Evolutionary conservation across 768 basidiomycete genomes (phyloP).

Genomic region (Panaeolus papilionaceus): DNA sequence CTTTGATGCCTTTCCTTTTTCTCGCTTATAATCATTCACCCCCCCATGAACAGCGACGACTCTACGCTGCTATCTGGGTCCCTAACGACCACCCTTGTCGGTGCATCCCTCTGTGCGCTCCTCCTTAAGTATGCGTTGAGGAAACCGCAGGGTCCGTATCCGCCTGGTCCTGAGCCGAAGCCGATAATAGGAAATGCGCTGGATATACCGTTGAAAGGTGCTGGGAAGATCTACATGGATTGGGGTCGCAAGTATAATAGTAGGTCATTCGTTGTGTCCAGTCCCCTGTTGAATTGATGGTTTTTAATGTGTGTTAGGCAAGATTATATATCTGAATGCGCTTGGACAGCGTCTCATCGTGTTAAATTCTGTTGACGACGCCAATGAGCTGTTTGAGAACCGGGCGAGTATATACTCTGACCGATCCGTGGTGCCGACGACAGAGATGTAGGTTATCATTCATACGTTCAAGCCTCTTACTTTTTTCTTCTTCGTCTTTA

Average conservation of each 20-base stretch:
- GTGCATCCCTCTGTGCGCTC: too few relatives aligned
- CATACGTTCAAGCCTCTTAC: neutral
- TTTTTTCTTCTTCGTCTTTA: neutral
- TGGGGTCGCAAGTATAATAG: conserved; percentile 19
- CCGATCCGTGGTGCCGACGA: conserved; percentile 38
- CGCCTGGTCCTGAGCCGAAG: conserved; percentile 30
- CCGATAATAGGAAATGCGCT: conserved; percentile 33
- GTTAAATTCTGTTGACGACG: conserved; percentile 29
- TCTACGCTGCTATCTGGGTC: too few relatives aligned
- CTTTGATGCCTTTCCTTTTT: too few relatives aligned
- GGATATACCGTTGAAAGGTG: conserved; percentile 21
- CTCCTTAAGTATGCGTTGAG: too few relatives aligned
- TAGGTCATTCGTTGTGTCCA: neutral
- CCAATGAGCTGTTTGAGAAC: conserved; percentile 41
- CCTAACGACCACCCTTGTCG: too few relatives aligned
- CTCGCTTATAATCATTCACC: too few relatives aligned
- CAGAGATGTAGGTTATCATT: conserved; percentile 12
- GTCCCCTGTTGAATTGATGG: neutral
- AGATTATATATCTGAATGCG: conserved; percentile 28
- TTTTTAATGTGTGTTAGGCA: conserved; percentile 15
- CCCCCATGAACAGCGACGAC: too few relatives aligned
- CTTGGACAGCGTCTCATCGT: conserved; percentile 32
- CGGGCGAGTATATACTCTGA: conserved; percentile 51
- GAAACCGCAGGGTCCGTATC: conserved; percentile 14
- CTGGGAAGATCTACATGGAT: conserved; percentile 17